A percentile compares a stretch with the other conserved stretches of the same genome.
Evolutionary conservation across 1,284 basidiomycete species (phyloP).

Genomic region (Fomitiporia mediterranea): DNA sequence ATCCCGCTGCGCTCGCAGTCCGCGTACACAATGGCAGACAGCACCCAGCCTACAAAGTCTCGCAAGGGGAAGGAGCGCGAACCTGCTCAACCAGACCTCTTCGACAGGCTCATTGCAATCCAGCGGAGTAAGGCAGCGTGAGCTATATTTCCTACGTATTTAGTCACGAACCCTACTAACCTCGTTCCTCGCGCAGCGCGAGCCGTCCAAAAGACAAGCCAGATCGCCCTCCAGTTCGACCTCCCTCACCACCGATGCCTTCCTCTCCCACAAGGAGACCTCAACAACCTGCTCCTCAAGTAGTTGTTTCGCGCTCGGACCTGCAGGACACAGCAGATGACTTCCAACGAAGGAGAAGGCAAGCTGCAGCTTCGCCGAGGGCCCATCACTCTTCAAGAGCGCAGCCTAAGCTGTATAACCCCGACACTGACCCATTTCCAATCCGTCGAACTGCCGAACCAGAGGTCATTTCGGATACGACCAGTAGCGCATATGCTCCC

Average conservation of each 20-base stretch:
- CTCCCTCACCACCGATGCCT: slow-evolving; percentile 29
- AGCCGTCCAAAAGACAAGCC: slow-evolving; percentile 43
- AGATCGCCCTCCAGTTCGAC: slow-evolving; percentile 35
- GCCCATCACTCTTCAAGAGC: slow-evolving; percentile 31
- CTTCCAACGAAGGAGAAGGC: slow-evolving; percentile 64
- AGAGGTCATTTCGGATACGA: slow-evolving; percentile 53
- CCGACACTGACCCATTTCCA: slow-evolving; percentile 61
- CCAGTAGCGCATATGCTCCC: slow-evolving; percentile 47
- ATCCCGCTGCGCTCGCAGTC: neutral
- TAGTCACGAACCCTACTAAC: slow-evolving; percentile 7
- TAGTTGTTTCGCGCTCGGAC: slow-evolving; percentile 34
- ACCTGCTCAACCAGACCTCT: slow-evolving; percentile 49
- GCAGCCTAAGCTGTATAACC: slow-evolving; percentile 60
- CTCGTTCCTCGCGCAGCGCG: slow-evolving; percentile 32
- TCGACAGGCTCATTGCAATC: slow-evolving; percentile 60
- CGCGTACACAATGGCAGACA: slow-evolving; percentile 10
- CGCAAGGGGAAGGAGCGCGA: slow-evolving; percentile 36
- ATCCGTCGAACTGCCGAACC: slow-evolving; percentile 57
- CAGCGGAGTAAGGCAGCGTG: slow-evolving; percentile 61
- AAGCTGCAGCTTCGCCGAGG: slow-evolving; percentile 45
- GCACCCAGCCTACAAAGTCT: slow-evolving; percentile 12
- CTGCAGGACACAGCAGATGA: slow-evolving; percentile 58
- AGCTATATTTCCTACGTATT: slow-evolving; percentile 26
- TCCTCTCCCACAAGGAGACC: slow-evolving; percentile 30
- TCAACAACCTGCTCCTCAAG: slow-evolving; percentile 32